Base-by-base conservation (phyloP, 2,329 filamentous ascomycete species). In the Bipolaris cookei region DNA sequence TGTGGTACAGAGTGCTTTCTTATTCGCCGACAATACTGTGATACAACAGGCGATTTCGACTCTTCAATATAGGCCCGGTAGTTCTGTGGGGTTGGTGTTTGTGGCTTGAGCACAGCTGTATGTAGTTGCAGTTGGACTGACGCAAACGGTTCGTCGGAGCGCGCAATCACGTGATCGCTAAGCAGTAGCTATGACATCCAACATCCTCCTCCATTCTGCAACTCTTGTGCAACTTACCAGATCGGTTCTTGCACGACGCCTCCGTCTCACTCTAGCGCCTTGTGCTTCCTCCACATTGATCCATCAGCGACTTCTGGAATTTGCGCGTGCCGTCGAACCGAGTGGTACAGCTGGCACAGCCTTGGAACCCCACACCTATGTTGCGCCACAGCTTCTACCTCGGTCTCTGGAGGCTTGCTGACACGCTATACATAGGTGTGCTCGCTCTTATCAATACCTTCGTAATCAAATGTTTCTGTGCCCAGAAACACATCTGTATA, bases 311-410 rank as follows among this genome's bases (percentile, higher is more conserved):
- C 52, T 30, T 59, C 34, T 51, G 34, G 46, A 20, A 47, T 58
- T 51, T 35, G 4, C 51, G 20, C 45, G 58, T 58, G 61, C 63
- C 58, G 63, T 54, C 30, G 30, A 58, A 32, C 58, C 58, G 63
- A 39, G 30, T 23, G 38, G n/a, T n/a, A 32, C 43, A 50, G 44
- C 25, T 42, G 30, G 41, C 54, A 25, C 42, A 28, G 25, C 46
- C 51, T 44, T 45, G 52, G 32, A 13, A 55, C 39, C 52, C 39
- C 46, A 51, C 52, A 49, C 38, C 16, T 43, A 14, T 21, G 32
- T 38, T 45, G 42, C 44, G 32, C 43, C 23, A 59, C 48, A 47
- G 43, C 38, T 34, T 43, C 56, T 23, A 43, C 51, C 32, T 45
- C 45, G 45, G 37, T 48, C 32, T 18, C 49, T 14, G 34, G 32